Evolutionary conservation across 2,329 filamentous ascomycete species (phyloP).

Genomic region (Fusarium nurragi): DNA sequence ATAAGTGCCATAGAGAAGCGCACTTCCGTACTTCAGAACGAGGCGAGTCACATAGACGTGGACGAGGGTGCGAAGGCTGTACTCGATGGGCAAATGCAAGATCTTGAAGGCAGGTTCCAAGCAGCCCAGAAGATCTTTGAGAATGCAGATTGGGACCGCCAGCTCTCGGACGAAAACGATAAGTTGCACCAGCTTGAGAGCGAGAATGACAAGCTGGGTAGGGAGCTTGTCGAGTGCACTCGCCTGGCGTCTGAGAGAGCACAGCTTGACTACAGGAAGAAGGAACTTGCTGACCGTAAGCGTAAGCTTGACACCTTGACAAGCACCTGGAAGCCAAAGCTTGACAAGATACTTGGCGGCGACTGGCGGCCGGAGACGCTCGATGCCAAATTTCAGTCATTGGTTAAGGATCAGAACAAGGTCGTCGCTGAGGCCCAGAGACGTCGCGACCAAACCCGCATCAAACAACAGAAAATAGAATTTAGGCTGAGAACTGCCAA

Average conservation of each 20-base stretch:
- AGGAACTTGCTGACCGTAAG: conserved; percentile 78
- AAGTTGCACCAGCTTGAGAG: conserved; percentile 76
- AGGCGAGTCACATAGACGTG: conserved; percentile 76
- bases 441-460: conserved; percentile 73
- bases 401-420: conserved; percentile 65
- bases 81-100: conserved; percentile 77
- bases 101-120: conserved; percentile 71
- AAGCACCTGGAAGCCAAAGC: conserved; percentile 76
- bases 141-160: conserved; percentile 73
- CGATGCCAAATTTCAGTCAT: conserved; percentile 74
- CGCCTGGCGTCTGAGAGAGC: conserved; percentile 84
- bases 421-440: conserved; percentile 72
- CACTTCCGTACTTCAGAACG: conserved; percentile 70
- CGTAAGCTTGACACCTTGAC: conserved; percentile 80
- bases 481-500: conserved; percentile 74
- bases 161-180: conserved; percentile 72
- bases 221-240: conserved; percentile 86
- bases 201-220: conserved; percentile 74
- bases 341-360: conserved; percentile 70
- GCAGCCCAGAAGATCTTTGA: conserved; percentile 71
- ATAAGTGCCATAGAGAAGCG: conserved; percentile 79
- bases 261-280: conserved; percentile 82
- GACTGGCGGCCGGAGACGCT: conserved; percentile 76
- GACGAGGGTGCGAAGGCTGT: conserved; percentile 87
- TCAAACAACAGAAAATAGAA: conserved; percentile 80